Base-by-base conservation (phyloP, 495 filamentous ascomycete species). In the Usnea hakonensis region DNA sequence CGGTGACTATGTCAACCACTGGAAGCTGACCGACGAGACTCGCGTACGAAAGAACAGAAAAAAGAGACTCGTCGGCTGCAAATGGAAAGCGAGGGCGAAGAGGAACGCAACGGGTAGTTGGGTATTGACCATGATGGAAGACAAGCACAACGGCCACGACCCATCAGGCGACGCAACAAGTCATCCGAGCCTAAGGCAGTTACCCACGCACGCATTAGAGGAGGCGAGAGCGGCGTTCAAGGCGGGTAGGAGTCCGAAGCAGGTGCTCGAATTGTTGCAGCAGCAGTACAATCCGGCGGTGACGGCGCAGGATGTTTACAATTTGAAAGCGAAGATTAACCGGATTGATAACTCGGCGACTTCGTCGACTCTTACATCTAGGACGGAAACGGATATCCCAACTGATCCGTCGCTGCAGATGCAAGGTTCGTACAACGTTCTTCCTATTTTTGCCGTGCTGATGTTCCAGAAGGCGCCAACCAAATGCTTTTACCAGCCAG, bases 241-340 rank as follows among this genome's bases (percentile, higher is more conserved):
- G 38, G 63, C 58, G 35, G 30, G 37, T 40, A 68, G 59, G 59
- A 65, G 63, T 19, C 66, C 66, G 26, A 68, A 68, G 40, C 65
- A 68, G 53, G 66, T 68, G 32, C 56, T 68, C 63, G 66, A 68
- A 38, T n/a, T 60, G 55, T 28, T 68, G 60, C 60, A 63, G 40
- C 57, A 38, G 56, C 38, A 50, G 38, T 65, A 46, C 37, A 68
- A 68, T 33, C 54, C 58, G 26, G 63, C 44, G 30, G 62, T 68
- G 26, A 68, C 66, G 41, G 58, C 66, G 55, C 66, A 68, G 66
- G 66, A 68, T 60, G 66, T 68, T 14, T 68, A 68, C 57, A 68
- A 68, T 63, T 43, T 68, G 33, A 68, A 68, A 35, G 66, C 66
- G 55, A 68, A 68, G 66, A 68, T 68, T 56, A 63, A 48, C 54